phyloP scores from a whole-genome alignment of 140 eudicot genomes.

The Flaveria floridana region DNA sequence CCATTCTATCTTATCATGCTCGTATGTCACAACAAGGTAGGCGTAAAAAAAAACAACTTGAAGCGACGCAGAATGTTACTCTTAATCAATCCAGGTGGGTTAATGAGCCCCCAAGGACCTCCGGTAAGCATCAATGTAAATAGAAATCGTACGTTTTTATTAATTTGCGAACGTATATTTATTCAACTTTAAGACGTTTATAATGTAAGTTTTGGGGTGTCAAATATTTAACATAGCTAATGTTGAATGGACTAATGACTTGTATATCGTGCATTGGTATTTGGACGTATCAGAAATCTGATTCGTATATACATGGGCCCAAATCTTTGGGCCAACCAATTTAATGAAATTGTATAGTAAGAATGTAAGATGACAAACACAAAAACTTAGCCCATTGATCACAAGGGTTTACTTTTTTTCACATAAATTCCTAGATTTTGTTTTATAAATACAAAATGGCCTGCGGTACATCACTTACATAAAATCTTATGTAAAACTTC shows the following conservation, averaged over 20 bases:
- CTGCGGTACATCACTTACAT: too few species aligned
- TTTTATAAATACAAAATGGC: too few species aligned
- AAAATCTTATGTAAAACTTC: too few species aligned
- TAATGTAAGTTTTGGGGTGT: slow-evolving; percentile 44
- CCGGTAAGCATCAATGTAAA: slow-evolving; percentile 50
- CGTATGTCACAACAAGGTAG: slow-evolving; percentile 66
- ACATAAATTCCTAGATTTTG: too few species aligned
- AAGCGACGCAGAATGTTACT: slow-evolving; percentile 43
- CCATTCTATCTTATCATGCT: slow-evolving; percentile 64
- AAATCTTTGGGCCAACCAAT: neutral
- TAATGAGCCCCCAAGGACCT: slow-evolving; percentile 42
- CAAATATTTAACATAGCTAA: slow-evolving; percentile 32
- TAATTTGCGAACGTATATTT: slow-evolving; percentile 24
- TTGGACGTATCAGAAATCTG: slow-evolving; percentile 1
- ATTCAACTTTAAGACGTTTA: slow-evolving; percentile 11
- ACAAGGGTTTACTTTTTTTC: neutral
- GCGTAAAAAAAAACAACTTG: slow-evolving; percentile 64
- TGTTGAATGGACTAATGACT: slow-evolving; percentile 25
- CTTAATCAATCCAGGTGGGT: slow-evolving; percentile 46
- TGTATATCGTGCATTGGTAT: neutral
- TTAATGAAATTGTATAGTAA: neutral
- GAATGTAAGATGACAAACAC: neutral
- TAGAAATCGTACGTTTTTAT: slow-evolving; percentile 21
- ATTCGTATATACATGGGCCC: neutral
- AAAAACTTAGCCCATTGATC: neutral